Conservation (phyloP, 2,329 filamentous ascomycete genomes). For the Dactylonectria macrodidyma region DNA sequence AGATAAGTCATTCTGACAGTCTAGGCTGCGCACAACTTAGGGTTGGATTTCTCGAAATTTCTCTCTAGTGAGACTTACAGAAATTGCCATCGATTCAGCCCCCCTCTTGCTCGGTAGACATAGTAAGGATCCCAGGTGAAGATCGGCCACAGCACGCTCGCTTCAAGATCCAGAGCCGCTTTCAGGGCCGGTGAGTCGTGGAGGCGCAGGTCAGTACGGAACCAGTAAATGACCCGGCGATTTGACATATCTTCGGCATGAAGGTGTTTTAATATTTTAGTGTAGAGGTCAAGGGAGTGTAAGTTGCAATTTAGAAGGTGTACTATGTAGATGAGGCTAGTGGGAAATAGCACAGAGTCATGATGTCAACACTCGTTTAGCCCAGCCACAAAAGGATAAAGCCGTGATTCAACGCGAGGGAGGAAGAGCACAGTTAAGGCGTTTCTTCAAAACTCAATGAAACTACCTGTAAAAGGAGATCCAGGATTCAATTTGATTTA, state of each 20-base stretch:
- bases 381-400: slow-evolving; percentile 36
- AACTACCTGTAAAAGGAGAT: not conserved
- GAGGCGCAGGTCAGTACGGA: slow-evolving; percentile 82
- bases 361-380: slow-evolving; percentile 46
- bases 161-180: slow-evolving; percentile 79
- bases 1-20: slow-evolving; percentile 81
- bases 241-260: slow-evolving; percentile 46
- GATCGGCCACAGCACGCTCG: slow-evolving; percentile 79
- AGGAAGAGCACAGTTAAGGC: not conserved
- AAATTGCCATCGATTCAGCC: slow-evolving; percentile 82
- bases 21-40: slow-evolving; percentile 64
- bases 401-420: not conserved
- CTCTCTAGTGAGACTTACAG: slow-evolving; percentile 59
- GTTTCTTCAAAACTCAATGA: not conserved
- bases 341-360: slow-evolving; percentile 34
- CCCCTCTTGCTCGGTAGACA: slow-evolving; percentile 79
- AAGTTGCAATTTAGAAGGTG: not conserved
- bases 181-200: slow-evolving; percentile 83
- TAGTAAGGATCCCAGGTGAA: slow-evolving; percentile 89
- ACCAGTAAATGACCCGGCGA: slow-evolving; percentile 79
- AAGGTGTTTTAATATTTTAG: not conserved
- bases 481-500: no score
- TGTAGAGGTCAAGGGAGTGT: not conserved
- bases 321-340: slow-evolving; percentile 11
- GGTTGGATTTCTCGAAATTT: not conserved